These are phyloP conservation scores for Neoascochyta sp. DNA, from an alignment of 2,329 filamentous ascomycete genomes.

Conservation along the genomic window DNA sequence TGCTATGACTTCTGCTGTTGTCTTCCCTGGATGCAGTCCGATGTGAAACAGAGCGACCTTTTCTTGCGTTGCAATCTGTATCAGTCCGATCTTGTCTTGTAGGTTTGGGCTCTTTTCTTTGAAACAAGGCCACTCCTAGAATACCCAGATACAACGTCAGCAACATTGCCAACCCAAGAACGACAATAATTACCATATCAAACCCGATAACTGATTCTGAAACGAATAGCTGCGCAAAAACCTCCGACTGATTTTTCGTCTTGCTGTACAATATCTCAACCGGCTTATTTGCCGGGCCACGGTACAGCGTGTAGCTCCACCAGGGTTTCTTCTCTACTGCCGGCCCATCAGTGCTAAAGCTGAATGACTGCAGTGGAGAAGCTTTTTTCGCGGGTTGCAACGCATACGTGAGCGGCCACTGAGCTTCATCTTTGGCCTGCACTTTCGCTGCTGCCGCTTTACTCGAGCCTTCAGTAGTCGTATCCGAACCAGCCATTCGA, in stretches of 20 bases:
- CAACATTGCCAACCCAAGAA: too few relatives aligned
- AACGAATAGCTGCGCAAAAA: slow-evolving; percentile 62
- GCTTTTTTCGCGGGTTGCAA: too few relatives aligned
- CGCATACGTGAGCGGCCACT: slow-evolving; percentile 22
- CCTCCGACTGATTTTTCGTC: slow-evolving; percentile 63
- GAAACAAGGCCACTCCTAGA: slow-evolving; percentile 71
- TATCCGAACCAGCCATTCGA: too few relatives aligned
- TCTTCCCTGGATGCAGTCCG: slow-evolving; percentile 51
- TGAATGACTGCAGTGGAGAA: slow-evolving; percentile 5
- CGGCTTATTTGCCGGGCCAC: slow-evolving; percentile 50
- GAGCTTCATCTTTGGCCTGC: too few relatives aligned
- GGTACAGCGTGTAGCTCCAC: slow-evolving; percentile 69
- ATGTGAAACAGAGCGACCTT: slow-evolving; percentile 80
- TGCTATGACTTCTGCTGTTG: slow-evolving; percentile 57
- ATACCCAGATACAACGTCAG: too few relatives aligned
- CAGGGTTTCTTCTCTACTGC: slow-evolving; percentile 34
- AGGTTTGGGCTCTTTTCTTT: slow-evolving; percentile 48
- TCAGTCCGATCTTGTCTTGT: slow-evolving; percentile 70
- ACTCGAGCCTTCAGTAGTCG: too few relatives aligned
- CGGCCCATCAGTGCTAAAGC: slow-evolving; percentile 5
- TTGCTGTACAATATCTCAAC: slow-evolving; percentile 76
- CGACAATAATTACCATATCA: too few relatives aligned
- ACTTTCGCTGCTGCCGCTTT: too few relatives aligned
- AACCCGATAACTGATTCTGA: slow-evolving; percentile 73
- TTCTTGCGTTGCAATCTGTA: slow-evolving; percentile 75